These are phyloP conservation scores for Verbena officinalis DNA, from an alignment of 257 asterid genomes.

Conservation along the genomic window DNA sequence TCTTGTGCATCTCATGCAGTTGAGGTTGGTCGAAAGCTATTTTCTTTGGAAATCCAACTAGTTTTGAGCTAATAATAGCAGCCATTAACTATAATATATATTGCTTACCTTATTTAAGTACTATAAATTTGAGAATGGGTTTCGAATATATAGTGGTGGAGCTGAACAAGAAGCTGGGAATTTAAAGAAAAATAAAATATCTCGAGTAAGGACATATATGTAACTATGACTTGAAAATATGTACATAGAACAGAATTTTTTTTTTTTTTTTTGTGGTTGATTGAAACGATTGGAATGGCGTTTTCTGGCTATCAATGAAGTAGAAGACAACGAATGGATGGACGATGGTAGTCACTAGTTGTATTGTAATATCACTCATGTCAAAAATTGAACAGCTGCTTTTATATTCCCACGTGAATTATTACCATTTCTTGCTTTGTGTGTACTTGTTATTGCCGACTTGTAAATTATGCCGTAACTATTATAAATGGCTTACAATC, in stretches of 20 bases:
- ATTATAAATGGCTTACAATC: no score
- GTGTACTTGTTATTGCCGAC: no score
- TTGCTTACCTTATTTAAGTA: not conserved
- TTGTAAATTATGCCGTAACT: no score
- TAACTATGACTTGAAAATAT: not conserved
- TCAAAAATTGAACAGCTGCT: no score
- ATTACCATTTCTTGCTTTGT: no score
- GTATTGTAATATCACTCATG: no score
- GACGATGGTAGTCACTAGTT: not conserved
- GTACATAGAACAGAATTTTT: not conserved
- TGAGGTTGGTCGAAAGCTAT: slow-evolving; percentile 7
- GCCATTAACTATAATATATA: slow-evolving; percentile 31
- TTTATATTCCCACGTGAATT: no score
- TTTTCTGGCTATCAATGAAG: no score
- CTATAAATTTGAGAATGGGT: not conserved
- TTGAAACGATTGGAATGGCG: no score
- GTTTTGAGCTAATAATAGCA: slow-evolving; percentile 19
- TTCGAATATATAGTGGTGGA: not conserved
- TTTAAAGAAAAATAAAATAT: not conserved
- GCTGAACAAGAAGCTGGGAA: not conserved
- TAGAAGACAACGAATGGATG: not conserved
- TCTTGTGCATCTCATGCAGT: not conserved
- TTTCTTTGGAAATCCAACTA: slow-evolving; percentile 25
- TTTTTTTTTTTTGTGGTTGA: not conserved
- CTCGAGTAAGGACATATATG: slow-evolving; percentile 3